Evolutionary conservation across 2,329 filamentous ascomycete species (phyloP).

Genomic region (Diaporthe sp.): DNA sequence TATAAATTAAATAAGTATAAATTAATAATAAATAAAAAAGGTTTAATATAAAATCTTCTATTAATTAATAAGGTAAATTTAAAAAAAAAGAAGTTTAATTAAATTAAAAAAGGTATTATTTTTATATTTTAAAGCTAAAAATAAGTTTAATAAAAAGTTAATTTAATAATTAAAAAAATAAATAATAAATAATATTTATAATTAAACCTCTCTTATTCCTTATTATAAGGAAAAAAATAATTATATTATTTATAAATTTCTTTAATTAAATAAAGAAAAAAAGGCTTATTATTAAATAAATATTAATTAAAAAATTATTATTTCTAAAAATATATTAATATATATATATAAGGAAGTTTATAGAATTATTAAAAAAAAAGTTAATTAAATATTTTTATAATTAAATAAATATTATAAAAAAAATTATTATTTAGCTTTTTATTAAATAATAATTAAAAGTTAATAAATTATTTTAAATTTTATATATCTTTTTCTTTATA

Average conservation of each 20-base stretch:
- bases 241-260: not conserved
- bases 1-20: too few relatives aligned
- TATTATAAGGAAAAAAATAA: not conserved
- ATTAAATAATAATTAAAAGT: too few relatives aligned
- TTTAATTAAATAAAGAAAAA: not conserved
- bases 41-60: constrained; percentile 35
- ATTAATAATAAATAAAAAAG: not conserved
- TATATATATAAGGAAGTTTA: too few relatives aligned
- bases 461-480: too few relatives aligned
- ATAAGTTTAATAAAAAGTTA: not conserved
- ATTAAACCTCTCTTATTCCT: not conserved
- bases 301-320: not conserved
- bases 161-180: not conserved
- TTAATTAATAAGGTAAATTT: not conserved
- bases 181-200: not conserved
- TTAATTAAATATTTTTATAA: too few relatives aligned
- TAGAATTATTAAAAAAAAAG: too few relatives aligned
- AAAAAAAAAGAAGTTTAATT: not conserved
- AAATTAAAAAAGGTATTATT: not conserved
- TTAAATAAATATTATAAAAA: too few relatives aligned
- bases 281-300: not conserved
- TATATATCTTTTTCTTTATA: too few relatives aligned
- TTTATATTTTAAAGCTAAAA: not conserved
- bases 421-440: too few relatives aligned
- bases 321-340: too few relatives aligned